Percentiles rank a stretch among this genome's conserved stretches.
Evolutionary conservation across 768 basidiomycete genomes (phyloP).

Genomic region (Phylloporus sp.): DNA sequence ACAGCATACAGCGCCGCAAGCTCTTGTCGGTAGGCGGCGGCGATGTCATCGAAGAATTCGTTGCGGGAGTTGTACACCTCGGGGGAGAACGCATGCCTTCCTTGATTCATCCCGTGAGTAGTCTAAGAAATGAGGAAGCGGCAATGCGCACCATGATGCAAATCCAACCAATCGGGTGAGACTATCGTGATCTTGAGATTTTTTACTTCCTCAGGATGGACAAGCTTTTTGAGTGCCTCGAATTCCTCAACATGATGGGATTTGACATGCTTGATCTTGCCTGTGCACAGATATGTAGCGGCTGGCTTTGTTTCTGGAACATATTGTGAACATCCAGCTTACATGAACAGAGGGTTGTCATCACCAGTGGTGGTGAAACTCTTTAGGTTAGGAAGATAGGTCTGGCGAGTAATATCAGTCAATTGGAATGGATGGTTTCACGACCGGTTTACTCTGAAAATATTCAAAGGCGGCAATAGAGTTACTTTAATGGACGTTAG

Average conservation of each 20-base stretch:
- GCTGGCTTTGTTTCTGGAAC: constrained; percentile 24
- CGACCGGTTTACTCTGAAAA: no score
- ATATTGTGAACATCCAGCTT: no score
- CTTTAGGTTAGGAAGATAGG: no score
- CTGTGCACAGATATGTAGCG: constrained; percentile 35
- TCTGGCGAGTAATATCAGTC: no score
- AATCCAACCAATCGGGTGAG: constrained; percentile 70
- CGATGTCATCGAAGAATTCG: constrained; percentile 47
- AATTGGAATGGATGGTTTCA: no score
- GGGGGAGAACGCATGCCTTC: constrained; percentile 19
- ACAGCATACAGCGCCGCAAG: background rate
- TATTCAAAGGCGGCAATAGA: no score
- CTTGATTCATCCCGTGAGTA: constrained; percentile 6
- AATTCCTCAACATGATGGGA: constrained; percentile 65
- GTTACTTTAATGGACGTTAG: no score
- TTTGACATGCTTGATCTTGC: constrained; percentile 59
- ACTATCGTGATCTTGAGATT: constrained; percentile 70
- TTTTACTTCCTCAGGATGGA: constrained; percentile 59
- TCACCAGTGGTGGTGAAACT: constrained; percentile 8
- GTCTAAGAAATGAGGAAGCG: no score
- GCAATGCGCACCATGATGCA: constrained; percentile 50
- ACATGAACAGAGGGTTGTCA: background rate
- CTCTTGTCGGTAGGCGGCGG: background rate
- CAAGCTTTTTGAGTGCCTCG: constrained; percentile 53
- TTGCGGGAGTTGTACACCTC: constrained; percentile 24